Evolutionary conservation across 108 stramenopile genomes (phyloP), one percentile per base, ranked within the genome.

Genomic region (Mediolabrus comicus): DNA sequence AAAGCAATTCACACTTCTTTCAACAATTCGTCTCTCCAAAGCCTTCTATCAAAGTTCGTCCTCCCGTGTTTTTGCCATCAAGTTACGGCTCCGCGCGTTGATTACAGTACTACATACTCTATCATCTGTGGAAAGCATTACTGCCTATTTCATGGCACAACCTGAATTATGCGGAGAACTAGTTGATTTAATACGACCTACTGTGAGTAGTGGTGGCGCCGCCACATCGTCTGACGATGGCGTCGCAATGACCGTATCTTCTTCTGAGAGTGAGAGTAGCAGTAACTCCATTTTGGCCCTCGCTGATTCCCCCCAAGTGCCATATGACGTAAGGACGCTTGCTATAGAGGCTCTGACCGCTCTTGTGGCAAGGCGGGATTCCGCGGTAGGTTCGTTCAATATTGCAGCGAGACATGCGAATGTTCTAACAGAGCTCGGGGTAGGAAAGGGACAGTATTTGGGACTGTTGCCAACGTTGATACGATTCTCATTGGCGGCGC

Each of bases 391-490:
- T 5, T 79, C 75, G 6, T 55, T 87, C 26, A 76, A 72, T 22
- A 84, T 83, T 54, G 81, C 87, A 17, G 88, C 94, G 10, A 65
- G 95, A 17, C 86, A 91, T 69, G 84, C 90, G 8, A 92, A 95
- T 69, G 92, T 96, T 26, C 65, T 97, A 56, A 73, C 57, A n/a
- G 95, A 97, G 63, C 84, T 97, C 22, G 97, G 97, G 4, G 92
- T 97, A 36, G 95, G 86, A 8, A 94, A 95, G 61, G 95, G 97
- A 11, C 86, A 91, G 69, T 95, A 94, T 76, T 59, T 92, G 65
- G 95, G 97, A 13, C 74, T 96, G 16, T 81, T 97, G 24, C 95
- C 97, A 31, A 84, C 92, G n/a, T 83, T 97, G 60, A 83, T 97
- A 57, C 87, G 97, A 12, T 89, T 86, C 70, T 89, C 92, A 8